A percentile compares a stretch with the other conserved stretches of the same genome.
Conservation (phyloP, 768 basidiomycete genomes). For the Tulasnella sp. region DNA sequence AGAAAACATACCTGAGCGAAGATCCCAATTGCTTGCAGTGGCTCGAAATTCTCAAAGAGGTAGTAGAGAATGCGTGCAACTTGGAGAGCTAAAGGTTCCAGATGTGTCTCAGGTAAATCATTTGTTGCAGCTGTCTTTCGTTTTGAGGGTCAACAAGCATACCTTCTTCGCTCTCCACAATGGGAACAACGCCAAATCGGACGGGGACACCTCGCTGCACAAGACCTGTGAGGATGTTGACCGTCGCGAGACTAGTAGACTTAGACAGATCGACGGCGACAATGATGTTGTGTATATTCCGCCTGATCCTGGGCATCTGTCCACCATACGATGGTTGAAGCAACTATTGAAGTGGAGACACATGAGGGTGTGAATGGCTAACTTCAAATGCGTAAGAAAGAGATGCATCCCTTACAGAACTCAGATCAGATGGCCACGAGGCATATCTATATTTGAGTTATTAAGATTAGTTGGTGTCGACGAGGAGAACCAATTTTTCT, state of each 20-base stretch:
- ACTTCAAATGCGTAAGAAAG: not conserved
- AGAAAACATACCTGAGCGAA: slow-evolving; percentile 37
- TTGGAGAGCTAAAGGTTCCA: slow-evolving; percentile 26
- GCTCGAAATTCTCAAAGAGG: slow-evolving; percentile 49
- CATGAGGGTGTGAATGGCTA: too few species aligned
- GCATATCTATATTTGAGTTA: slow-evolving; percentile 39
- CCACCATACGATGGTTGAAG: slow-evolving; percentile 73
- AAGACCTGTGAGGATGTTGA: slow-evolving; percentile 34
- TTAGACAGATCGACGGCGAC: slow-evolving; percentile 72
- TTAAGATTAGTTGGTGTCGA: too few species aligned
- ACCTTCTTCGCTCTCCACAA: slow-evolving; percentile 42
- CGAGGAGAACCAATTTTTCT: slow-evolving; percentile 14
- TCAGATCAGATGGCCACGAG: slow-evolving; percentile 40
- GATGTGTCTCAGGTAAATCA: not conserved
- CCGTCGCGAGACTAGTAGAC: slow-evolving; percentile 45
- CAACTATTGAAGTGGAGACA: slow-evolving; percentile 35
- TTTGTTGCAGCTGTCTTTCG: not conserved
- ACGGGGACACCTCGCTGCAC: slow-evolving; percentile 65
- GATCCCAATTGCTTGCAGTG: slow-evolving; percentile 51
- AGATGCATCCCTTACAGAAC: slow-evolving; percentile 30
- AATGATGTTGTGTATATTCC: slow-evolving; percentile 77
- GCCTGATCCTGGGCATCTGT: slow-evolving; percentile 56
- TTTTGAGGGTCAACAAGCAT: slow-evolving; percentile 7
- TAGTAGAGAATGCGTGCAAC: slow-evolving; percentile 69
- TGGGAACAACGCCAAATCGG: slow-evolving; percentile 77